phyloP scores from a whole-genome alignment of 345 rosid genomes.

The Linum trigynum region DNA sequence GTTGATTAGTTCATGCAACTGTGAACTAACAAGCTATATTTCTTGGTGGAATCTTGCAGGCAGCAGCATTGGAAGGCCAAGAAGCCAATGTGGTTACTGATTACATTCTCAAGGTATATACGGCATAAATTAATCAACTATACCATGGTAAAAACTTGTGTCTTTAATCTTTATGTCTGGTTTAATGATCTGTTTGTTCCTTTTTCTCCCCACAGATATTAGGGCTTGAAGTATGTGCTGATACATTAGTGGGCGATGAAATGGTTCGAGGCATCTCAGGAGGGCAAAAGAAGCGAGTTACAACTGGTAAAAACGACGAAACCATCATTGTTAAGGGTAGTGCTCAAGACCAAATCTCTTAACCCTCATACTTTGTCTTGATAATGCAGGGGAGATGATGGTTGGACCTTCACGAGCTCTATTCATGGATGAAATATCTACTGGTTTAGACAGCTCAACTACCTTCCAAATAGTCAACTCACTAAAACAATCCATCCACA shows the following conservation, averaged over 20 bases:
- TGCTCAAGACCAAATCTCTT: not conserved
- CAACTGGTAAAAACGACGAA: slow-evolving; percentile 34
- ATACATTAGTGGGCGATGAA: slow-evolving; percentile 40
- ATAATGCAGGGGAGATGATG: slow-evolving; percentile 51
- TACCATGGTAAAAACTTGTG: not conserved
- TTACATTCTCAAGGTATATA: slow-evolving; percentile 60
- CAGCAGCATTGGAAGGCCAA: slow-evolving; percentile 57
- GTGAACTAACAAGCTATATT: not conserved
- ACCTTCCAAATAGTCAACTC: slow-evolving; percentile 73
- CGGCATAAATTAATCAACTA: not conserved
- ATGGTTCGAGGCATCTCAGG: slow-evolving; percentile 48
- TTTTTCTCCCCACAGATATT: slow-evolving; percentile 27
- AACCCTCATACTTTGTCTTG: not conserved
- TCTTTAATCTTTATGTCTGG: not conserved
- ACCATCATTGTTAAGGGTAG: slow-evolving; percentile 4
- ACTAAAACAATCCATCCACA: slow-evolving; percentile 45
- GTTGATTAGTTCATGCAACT: not conserved
- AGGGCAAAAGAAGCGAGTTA: too few relatives aligned
- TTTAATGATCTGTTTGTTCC: not conserved
- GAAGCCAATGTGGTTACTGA: slow-evolving; percentile 59
- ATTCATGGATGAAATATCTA: slow-evolving; percentile 85
- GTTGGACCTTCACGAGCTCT: slow-evolving; percentile 75
- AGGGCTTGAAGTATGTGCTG: slow-evolving; percentile 31
- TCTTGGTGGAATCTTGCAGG: slow-evolving; percentile 31
- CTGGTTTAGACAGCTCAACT: slow-evolving; percentile 80